Conservation (phyloP, 208 protist genomes). For the Sergeia podlipaevii region DNA sequence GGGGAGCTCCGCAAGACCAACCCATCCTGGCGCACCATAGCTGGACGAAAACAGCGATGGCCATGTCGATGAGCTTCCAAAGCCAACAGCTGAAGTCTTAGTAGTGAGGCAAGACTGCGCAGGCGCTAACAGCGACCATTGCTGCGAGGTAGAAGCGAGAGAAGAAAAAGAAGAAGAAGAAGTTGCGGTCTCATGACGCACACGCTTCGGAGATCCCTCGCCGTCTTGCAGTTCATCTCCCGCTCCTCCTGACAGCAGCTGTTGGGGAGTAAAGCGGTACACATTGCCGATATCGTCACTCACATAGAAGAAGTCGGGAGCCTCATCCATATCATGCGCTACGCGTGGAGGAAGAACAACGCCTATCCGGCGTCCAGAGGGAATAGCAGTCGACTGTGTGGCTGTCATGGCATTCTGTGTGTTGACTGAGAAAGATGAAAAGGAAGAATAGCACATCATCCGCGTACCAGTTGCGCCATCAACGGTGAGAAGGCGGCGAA, state of each 20-base stretch:
- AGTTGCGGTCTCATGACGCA: neutral
- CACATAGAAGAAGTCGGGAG: constrained; percentile 7
- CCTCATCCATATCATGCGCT: neutral
- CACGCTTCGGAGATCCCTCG: constrained; percentile 5
- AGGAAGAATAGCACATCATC: constrained; percentile 12
- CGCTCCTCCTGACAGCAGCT: neutral
- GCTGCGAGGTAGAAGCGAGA: neutral
- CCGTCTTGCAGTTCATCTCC: neutral
- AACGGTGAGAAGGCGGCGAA: constrained; percentile 29
- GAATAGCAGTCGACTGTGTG: constrained; percentile 9
- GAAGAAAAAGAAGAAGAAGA: neutral
- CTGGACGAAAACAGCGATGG: constrained; percentile 7
- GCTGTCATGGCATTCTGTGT: constrained; percentile 17
- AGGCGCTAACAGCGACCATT: constrained; percentile 26
- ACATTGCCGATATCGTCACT: constrained; percentile 30
- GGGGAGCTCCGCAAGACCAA: constrained; percentile 23
- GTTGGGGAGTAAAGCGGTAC: constrained; percentile 14
- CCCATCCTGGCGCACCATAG: constrained; percentile 41
- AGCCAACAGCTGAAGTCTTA: neutral
- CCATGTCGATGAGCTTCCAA: neutral
- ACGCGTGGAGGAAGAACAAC: neutral
- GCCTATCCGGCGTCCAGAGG: constrained; percentile 2
- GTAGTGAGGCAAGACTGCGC: constrained; percentile 11
- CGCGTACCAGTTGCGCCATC: constrained; percentile 26
- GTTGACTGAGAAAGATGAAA: constrained; percentile 5